Base-by-base conservation (phyloP, 2,329 filamentous ascomycete genomes). In the Xylariaceae sp. region DNA sequence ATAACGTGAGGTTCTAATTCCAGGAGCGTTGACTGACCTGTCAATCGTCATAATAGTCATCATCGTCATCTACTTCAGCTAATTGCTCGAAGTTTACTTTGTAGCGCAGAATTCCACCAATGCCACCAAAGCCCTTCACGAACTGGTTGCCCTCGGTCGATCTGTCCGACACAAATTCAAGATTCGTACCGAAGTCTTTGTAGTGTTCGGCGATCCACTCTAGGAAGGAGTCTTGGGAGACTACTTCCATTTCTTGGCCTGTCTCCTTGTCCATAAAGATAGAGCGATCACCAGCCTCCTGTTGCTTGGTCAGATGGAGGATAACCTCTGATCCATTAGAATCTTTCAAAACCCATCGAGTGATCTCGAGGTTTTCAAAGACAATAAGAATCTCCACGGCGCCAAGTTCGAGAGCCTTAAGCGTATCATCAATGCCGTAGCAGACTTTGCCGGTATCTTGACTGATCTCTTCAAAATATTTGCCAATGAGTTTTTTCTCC, bases 61-160 rank as follows among this genome's bases (percentile, higher is more conserved):
- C 89, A 73, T 94, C 89, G 74, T 96, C 92, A 70, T 89, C 86
- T 70, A 89, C 82, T 74, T 97, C 94, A 75, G 88, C 89, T 75
- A 99, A 84, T 77, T 99, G 95, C 79, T 99, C 95, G 79, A 99
- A 99, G 82, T 99, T 99, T 82, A 99, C 91, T 82, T 97, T 97
- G 86, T 99, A 99, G 67, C 94, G 92, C 72, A 99, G 86, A 70
- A 99, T 88, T 62, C 93, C 93, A 64, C 94, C 94, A 67, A 99
- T 96, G 71, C 94, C 94, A 87, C 94, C 94, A 71, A 99, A 99
- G 61, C 94, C 94, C 81, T 97, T 97, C 70, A 99, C 94, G 77
- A 99, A 99, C 81, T 99, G 94, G 78, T 99, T 99, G 72, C 94
- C 94, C 78, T 99, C 94, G 57, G 91, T 96, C 57, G 93, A 97